Evolutionary conservation across 345 rosid species (phyloP).

Genomic region (Euphorbia tirucalli): DNA sequence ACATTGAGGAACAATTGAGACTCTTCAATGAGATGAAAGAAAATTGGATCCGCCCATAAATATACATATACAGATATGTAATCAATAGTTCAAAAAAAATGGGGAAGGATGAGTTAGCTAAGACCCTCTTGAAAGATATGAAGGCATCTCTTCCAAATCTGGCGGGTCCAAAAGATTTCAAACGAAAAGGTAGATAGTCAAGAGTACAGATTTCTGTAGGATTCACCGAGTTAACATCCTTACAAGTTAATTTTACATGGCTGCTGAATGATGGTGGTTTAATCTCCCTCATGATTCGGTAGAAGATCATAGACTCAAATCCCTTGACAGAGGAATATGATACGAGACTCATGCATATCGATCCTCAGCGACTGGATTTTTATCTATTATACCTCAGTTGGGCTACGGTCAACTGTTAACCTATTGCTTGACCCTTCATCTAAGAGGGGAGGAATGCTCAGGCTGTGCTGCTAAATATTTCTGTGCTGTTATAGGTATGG

Average conservation of each 20-base stretch:
- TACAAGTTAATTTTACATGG: conserved; percentile 1
- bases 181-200: conserved; percentile 39
- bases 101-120: conserved; percentile 51
- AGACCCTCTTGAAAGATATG: conserved; percentile 54
- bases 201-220: conserved; percentile 11
- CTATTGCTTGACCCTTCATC: too few species aligned
- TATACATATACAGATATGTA: conserved; percentile 56
- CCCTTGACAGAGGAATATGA: neutral
- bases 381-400: neutral
- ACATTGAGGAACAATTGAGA: conserved; percentile 52
- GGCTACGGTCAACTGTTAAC: too few species aligned
- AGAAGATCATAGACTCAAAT: neutral
- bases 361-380: neutral
- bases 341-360: neutral
- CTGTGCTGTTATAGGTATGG: conserved; percentile 20
- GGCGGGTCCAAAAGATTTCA: conserved; percentile 66
- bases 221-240: neutral
- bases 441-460: neutral
- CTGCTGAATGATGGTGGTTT: too few species aligned
- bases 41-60: conserved; percentile 58
- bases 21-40: conserved; percentile 73
- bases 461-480: neutral
- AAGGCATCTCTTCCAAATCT: conserved; percentile 47
- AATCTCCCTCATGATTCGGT: neutral
- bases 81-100: conserved; percentile 43